These are phyloP conservation scores for Lyophyllum atratum DNA, from an alignment of 768 basidiomycete species.

Conservation along the genomic window DNA sequence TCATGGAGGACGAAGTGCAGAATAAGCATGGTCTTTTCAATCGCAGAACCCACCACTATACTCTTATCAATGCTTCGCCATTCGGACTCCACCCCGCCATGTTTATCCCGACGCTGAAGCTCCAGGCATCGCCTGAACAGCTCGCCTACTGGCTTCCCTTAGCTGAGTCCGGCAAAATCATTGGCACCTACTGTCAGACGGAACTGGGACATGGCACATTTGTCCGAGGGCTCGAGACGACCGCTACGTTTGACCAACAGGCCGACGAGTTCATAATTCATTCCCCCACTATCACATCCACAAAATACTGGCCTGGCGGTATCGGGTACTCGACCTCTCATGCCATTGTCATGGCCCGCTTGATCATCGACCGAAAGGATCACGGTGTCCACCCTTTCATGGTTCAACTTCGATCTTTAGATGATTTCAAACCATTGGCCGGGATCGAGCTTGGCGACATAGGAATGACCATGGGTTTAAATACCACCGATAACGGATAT, in stretches of 20 bases:
- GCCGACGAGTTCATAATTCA: constrained; percentile 27
- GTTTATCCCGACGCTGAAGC: constrained; percentile 24
- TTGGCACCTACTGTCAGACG: constrained; percentile 27
- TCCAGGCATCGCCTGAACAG: constrained; percentile 25
- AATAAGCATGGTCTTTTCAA: constrained; percentile 18
- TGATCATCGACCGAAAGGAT: constrained; percentile 17
- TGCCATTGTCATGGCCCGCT: constrained; percentile 26
- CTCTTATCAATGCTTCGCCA: constrained; percentile 23
- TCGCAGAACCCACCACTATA: constrained; percentile 13
- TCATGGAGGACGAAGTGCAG: constrained; percentile 20
- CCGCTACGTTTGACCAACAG: constrained; percentile 23
- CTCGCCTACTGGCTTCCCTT: constrained; percentile 23
- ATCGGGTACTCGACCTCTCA: constrained; percentile 25
- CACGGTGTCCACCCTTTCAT: constrained; percentile 27
- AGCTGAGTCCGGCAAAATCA: constrained; percentile 20
- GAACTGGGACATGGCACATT: constrained; percentile 30
- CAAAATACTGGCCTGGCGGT: constrained; percentile 28
- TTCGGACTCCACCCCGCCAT: constrained; percentile 25
- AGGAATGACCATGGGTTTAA: constrained; percentile 23
- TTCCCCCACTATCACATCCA: constrained; percentile 24
- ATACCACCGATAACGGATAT: constrained; percentile 27
- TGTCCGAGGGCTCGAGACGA: constrained; percentile 27
- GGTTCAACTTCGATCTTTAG: constrained; percentile 25
- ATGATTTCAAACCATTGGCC: constrained; percentile 20
- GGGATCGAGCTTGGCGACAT: constrained; percentile 29